Base-by-base conservation (phyloP, 1,284 basidiomycete genomes). In the Cutaneotrichosporon dermatis region DNA sequence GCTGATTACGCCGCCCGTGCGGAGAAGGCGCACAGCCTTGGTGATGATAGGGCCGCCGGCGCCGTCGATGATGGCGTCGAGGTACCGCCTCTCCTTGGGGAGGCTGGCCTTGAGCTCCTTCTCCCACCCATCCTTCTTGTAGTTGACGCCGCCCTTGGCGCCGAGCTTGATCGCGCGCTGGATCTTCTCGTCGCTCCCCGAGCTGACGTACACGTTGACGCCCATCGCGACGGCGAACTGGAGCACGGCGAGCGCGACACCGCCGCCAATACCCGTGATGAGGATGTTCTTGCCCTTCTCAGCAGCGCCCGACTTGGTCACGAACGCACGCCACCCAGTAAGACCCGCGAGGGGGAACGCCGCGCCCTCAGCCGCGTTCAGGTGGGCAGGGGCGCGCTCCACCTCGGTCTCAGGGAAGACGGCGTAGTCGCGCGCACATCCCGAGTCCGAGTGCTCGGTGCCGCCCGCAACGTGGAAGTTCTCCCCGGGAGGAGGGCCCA, bases 71-170 rank as follows among this genome's bases (percentile, higher is more conserved):
- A 63, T 52, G 6, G 62, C 58, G 46, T 63, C 62, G 36, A 63
- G 56, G 56, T 41, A 63, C 9, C 55, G 58, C n/a, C 62, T 40
- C 56, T 60, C 56, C 54, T 53, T 54, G 44, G 62, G 62, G 36
- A 63, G 59, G 15, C 49, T 12, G 8, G 53, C 54, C 56, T 63
- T 63, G 58, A 63, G 62, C 25, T 63, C 56, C 59, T 63, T 63
- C 35, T 63, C 62, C 62, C 62, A 63, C 10, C 49, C 39, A 6
- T 48, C 54, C 6, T 45, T 55, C 51, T 60, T 63, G 58, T 63
- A 63, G 40, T 10, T 45, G 4, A 63, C 54, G 8, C 62, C 62
- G 42, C 59, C 62, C 55, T 58, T 57, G 6, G 62, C 62, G 37
- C 62, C 62, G 36, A 63, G 53, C 50, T 49, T 40, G 41, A 49